These are phyloP conservation scores for Dioscorea cayenensis DNA, from an alignment of 116 monocot genomes.

Conservation along the genomic window DNA sequence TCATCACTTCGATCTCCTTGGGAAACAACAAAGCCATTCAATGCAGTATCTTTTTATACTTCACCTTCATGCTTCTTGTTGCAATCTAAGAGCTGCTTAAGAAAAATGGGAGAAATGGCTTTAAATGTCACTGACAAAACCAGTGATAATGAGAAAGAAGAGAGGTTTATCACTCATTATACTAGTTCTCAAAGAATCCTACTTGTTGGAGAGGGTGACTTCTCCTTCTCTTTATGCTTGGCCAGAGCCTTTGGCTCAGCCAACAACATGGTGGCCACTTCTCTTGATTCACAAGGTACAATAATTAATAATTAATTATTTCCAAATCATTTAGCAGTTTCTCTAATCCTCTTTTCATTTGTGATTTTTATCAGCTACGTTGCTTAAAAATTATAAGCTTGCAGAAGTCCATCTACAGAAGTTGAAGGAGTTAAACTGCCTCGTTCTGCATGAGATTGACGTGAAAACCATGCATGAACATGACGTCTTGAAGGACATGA, in stretches of 20 bases:
- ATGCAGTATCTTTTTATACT: too few species aligned
- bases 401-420: slow-evolving; percentile 7
- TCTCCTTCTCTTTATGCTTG: slow-evolving; percentile 10
- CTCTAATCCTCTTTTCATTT: neutral
- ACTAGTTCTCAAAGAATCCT: slow-evolving; percentile 2
- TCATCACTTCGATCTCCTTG: too few species aligned
- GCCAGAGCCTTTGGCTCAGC: slow-evolving; percentile 7
- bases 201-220: slow-evolving; percentile 7
- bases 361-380: neutral
- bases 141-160: neutral
- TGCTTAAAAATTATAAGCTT: slow-evolving; percentile 12
- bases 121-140: neutral
- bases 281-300: slow-evolving; percentile 17
- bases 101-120: neutral
- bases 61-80: too few species aligned
- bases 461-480: slow-evolving; percentile 27
- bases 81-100: too few species aligned
- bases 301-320: neutral
- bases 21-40: too few species aligned
- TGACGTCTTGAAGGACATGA: slow-evolving; percentile 6
- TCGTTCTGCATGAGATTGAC: slow-evolving; percentile 24
- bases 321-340: neutral
- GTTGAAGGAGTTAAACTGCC: slow-evolving; percentile 14
- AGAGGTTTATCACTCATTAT: neutral
- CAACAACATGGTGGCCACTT: slow-evolving; percentile 24